Conservation (phyloP, 306 rosid genomes). For the Fagus crenata region DNA sequence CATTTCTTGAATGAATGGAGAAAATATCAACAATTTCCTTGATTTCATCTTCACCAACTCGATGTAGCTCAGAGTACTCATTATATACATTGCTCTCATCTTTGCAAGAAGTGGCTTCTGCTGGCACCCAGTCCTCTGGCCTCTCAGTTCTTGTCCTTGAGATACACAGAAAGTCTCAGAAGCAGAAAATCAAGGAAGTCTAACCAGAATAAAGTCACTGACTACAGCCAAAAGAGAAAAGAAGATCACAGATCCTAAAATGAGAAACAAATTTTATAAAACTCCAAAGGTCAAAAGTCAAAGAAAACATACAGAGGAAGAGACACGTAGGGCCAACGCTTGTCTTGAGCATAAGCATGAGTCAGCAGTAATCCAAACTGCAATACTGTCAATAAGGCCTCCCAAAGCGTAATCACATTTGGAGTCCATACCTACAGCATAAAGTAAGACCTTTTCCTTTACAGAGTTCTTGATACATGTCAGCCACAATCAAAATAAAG, state of each 20-base stretch:
- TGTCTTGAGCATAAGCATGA: conserved; percentile 98
- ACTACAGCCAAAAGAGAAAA: conserved; percentile 14
- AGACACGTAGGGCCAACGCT: conserved; percentile 89
- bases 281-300: conserved; percentile 13
- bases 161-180: conserved; percentile 38
- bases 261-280: conserved; percentile 6
- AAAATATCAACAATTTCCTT: conserved; percentile 49
- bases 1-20: conserved; percentile 56
- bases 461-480: conserved; percentile 20
- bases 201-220: conserved; percentile 20
- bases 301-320: conserved; percentile 64
- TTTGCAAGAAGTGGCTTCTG: conserved; percentile 42
- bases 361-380: conserved; percentile 78
- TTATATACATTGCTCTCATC: conserved; percentile 17
- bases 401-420: conserved; percentile 79
- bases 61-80: conserved; percentile 39
- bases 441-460: conserved; percentile 9
- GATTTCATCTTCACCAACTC: conserved; percentile 39
- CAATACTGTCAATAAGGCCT: conserved; percentile 85
- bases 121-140: conserved; percentile 95
- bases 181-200: conserved; percentile 16
- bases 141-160: conserved; percentile 75
- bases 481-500: conserved; percentile 11
- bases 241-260: conserved; percentile 7
- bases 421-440: conserved; percentile 87